These are phyloP conservation scores for Dictyostelium purpureum DNA, from an alignment of 78 protist species.

Conservation along the genomic window DNA sequence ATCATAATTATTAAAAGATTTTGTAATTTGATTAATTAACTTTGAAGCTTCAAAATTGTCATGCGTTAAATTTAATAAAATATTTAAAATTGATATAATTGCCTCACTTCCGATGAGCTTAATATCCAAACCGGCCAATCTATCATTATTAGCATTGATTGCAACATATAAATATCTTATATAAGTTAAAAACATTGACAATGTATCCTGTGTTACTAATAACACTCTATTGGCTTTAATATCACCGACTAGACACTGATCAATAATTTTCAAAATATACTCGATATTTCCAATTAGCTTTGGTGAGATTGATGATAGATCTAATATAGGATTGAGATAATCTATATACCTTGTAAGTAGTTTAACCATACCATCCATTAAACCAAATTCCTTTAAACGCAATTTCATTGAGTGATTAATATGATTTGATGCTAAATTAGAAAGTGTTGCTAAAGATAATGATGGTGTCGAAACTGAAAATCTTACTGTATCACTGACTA, in stretches of 20 bases:
- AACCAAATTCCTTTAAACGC: conserved; percentile 1
- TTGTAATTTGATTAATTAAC: neutral
- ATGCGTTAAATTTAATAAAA: conserved; percentile 61
- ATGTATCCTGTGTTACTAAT: neutral
- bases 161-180: conserved; percentile 22
- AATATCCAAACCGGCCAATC: conserved; percentile 66
- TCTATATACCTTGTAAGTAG: conserved; percentile 16
- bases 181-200: conserved; percentile 27
- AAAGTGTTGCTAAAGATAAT: conserved; percentile 23
- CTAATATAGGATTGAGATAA: conserved; percentile 60
- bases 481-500: conserved; percentile 20
- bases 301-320: conserved; percentile 26
- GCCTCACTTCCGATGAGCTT: conserved; percentile 51
- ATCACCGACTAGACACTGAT: conserved; percentile 38
- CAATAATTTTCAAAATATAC: conserved; percentile 18
- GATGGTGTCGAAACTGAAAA: conserved; percentile 32
- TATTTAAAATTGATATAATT: conserved; percentile 34
- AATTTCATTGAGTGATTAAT: conserved; percentile 15
- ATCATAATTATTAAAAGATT: neutral
- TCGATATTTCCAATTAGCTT: conserved; percentile 66
- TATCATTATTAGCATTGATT: conserved; percentile 15
- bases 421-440: conserved; percentile 46
- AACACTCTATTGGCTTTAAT: conserved; percentile 1
- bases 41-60: neutral
- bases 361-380: conserved; percentile 21